Percentiles rank a stretch among this genome's conserved stretches.
These are phyloP conservation scores for Lojkania enalia DNA, from an alignment of 2,329 filamentous ascomycete genomes.

Conservation along the genomic window DNA sequence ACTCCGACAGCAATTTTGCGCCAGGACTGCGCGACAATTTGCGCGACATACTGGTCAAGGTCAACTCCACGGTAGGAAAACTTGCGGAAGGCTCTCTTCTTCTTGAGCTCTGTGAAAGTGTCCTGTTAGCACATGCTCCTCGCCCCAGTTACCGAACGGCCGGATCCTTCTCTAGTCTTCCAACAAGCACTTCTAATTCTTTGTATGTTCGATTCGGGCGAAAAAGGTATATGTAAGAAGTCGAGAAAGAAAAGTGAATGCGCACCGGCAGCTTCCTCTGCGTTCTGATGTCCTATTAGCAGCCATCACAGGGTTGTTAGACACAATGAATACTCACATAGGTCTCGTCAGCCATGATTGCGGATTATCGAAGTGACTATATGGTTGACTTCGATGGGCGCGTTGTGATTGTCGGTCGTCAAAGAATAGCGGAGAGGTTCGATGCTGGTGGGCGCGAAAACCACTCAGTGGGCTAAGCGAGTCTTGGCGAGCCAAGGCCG, in stretches of 20 bases:
- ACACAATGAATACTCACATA: too few relatives aligned
- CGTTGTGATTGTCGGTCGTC: constrained; percentile 37
- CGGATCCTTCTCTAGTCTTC: too few relatives aligned
- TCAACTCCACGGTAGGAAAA: constrained; percentile 99
- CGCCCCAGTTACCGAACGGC: not conserved
- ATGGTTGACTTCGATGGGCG: constrained; percentile 43
- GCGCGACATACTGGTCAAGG: constrained; percentile 89
- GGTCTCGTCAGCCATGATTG: constrained; percentile 84
- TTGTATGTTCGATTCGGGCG: too few relatives aligned
- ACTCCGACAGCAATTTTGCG: not conserved
- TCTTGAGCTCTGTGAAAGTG: constrained; percentile 82
- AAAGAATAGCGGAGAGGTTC: too few relatives aligned
- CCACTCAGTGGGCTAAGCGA: too few relatives aligned
- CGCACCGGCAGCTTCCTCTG: constrained; percentile 89
- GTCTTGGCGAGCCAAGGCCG: too few relatives aligned
- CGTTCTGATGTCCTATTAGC: constrained; percentile 65
- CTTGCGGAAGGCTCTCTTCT: constrained; percentile 99
- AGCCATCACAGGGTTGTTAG: constrained; percentile 18
- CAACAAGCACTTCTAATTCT: too few relatives aligned
- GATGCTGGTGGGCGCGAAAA: too few relatives aligned
- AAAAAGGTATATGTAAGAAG: too few relatives aligned
- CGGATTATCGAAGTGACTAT: constrained; percentile 53
- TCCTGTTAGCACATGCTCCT: constrained; percentile 29
- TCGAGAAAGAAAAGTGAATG: constrained; percentile 8
- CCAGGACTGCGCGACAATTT: not conserved